phyloP scores from a whole-genome alignment of 228 moss, liverwort and hornwort genomes.

The Sphagnum magellanicum region DNA sequence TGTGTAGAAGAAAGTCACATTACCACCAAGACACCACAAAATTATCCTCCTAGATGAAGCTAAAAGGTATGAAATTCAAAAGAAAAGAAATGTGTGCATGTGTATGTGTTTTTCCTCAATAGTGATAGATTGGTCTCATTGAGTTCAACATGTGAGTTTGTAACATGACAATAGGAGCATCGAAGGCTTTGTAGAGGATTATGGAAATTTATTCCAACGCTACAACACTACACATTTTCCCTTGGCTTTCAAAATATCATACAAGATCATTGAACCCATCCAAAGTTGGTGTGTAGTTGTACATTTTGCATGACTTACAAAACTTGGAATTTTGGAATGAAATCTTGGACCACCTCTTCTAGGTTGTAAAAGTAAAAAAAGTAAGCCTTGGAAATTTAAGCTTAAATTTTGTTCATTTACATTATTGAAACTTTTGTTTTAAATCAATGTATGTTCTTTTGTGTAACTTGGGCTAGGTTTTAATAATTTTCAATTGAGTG shows the following conservation, averaged over 20 bases:
- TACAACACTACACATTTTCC: conserved; percentile 86
- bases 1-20: conserved; percentile 90
- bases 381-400: conserved; percentile 19
- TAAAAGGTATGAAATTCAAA: too few relatives aligned
- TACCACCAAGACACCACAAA: conserved; percentile 89
- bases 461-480: not conserved
- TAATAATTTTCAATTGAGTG: not conserved
- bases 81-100: too few relatives aligned
- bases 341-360: conserved; percentile 71
- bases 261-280: conserved; percentile 93
- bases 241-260: conserved; percentile 91
- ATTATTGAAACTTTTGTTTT: too few relatives aligned
- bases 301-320: conserved; percentile 77
- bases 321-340: too few relatives aligned
- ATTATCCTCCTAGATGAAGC: conserved; percentile 94
- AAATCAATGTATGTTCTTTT: too few relatives aligned
- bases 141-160: too few relatives aligned
- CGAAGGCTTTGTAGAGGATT: conserved; percentile 88
- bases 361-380: conserved; percentile 94
- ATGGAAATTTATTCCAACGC: conserved; percentile 99
- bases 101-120: too few relatives aligned
- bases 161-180: conserved; percentile 95
- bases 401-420: too few relatives aligned
- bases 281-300: conserved; percentile 99
- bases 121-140: too few relatives aligned